Base-by-base conservation (phyloP, 2,329 filamentous ascomycete genomes). In the Apiospora aurea region DNA sequence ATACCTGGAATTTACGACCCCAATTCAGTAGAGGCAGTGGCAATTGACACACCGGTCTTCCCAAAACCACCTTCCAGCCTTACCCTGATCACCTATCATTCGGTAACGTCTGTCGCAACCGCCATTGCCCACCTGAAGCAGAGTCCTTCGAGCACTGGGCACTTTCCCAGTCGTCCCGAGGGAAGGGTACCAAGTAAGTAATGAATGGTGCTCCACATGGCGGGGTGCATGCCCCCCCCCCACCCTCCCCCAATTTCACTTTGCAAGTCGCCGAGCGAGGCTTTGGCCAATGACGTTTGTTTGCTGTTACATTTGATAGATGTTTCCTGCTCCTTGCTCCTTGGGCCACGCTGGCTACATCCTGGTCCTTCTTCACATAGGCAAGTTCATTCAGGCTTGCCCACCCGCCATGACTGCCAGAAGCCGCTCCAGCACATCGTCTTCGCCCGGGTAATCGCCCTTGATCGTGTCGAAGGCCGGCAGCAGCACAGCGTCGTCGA, bases 401-500 rank as follows among this genome's bases (percentile, higher is more conserved):
- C 34, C 57, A 13, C 57, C 34, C 29, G 29, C 34, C 57, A 41
- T 61, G 29, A 61, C 57, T 4, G 57, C 57, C 57, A 64, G 0
- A 13, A 64, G 29, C 34, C 34, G 21, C 14, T 67, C 41, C 68
- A 83, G 72, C 13, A 82, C 77, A 38, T 83, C 79, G 51, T 85
- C 83, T 70, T 85, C 83, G 5, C 66, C 72, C 5, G 77, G 77
- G 10, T 81, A 80, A 34, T 76, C 75, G 0, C 82, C 79, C 46
- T 75, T 78, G 41, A 84, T 78, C 4, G 73, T 72, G 16, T 79
- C 75, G 21, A 76, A 83, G 0, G 80, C 77, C 1, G 83, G 83
- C 5, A 79, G 74, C 11, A 84, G 70, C 1, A 84, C 71, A 2
- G 81, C 77, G 72, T 88, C 85, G 71, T 91, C 89, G 21, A 90